phyloP scores from a whole-genome alignment of 169 alveolate genomes.

The Plasmodium vivax region DNA sequence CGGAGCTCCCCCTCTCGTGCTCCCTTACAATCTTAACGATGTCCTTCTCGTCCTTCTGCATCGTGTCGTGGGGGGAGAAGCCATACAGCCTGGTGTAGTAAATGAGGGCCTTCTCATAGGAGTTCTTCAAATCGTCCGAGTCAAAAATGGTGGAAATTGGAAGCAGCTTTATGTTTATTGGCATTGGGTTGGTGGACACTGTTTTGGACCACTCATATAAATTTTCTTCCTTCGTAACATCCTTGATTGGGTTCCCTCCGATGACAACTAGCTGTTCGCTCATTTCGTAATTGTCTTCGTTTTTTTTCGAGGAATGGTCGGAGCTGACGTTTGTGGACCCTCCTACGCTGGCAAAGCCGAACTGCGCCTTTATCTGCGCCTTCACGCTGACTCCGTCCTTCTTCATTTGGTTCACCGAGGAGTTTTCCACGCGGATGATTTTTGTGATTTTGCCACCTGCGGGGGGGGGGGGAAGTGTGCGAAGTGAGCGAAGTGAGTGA shows the following conservation, averaged over 20 bases:
- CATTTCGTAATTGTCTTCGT: constrained; percentile 39
- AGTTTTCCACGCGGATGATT: constrained; percentile 79
- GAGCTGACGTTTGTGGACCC: constrained; percentile 23
- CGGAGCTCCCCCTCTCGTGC: background rate
- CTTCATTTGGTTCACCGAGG: constrained; percentile 80
- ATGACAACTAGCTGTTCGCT: constrained; percentile 81
- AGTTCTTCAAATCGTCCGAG: constrained; percentile 54
- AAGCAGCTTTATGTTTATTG: constrained; percentile 80
- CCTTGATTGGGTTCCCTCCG: constrained; percentile 85
- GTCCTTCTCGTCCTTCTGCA: constrained; percentile 71
- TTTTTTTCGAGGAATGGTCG: constrained; percentile 10
- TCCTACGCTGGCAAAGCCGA: constrained; percentile 71
- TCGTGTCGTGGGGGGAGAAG: constrained; percentile 76
- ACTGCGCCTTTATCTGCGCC: constrained; percentile 77
- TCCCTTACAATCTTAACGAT: constrained; percentile 32
- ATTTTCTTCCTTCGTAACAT: constrained; percentile 80
- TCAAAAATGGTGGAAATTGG: constrained; percentile 64
- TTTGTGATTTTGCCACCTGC: constrained; percentile 88
- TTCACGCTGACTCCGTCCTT: constrained; percentile 82
- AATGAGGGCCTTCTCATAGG: constrained; percentile 82
- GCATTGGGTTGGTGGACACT: constrained; percentile 82
- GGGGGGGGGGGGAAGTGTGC: background rate
- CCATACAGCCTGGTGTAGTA: constrained; percentile 85
- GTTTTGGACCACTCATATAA: constrained; percentile 82
- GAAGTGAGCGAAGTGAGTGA: no score